Evolutionary conservation across 192 early-diverging fungal species (phyloP).

Genomic region (Funneliformis geosporum): DNA sequence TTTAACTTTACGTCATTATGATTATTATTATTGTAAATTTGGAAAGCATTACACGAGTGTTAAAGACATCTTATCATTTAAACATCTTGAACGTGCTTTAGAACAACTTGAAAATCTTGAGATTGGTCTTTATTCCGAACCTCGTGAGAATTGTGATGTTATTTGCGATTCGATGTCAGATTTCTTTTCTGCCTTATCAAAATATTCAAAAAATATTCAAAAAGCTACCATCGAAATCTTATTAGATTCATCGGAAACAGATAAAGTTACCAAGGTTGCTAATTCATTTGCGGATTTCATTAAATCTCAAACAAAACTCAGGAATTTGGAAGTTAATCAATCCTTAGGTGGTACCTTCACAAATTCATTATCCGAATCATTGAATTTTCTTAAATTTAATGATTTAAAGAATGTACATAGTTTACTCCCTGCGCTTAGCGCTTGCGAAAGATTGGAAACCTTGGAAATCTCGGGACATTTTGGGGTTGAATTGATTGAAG

Average conservation of each 20-base stretch:
- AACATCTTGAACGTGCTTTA: not conserved
- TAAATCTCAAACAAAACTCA: not conserved
- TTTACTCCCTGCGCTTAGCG: not conserved
- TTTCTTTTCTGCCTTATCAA: not conserved
- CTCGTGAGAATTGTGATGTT: too few relatives aligned
- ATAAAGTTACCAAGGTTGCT: not conserved
- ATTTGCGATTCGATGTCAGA: not conserved
- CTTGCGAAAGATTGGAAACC: not conserved
- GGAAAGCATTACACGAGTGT: not conserved
- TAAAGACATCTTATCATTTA: not conserved
- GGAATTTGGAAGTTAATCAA: not conserved
- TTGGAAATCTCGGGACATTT: not conserved
- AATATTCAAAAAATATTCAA: not conserved
- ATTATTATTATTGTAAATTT: not conserved
- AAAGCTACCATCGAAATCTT: not conserved
- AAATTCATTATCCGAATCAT: not conserved
- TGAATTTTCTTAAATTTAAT: not conserved
- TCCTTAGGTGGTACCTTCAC: not conserved
- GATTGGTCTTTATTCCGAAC: not conserved
- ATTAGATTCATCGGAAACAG: not conserved
- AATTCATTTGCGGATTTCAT: not conserved
- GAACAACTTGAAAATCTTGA: not conserved
- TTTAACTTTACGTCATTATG: not conserved
- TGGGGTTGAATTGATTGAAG: not conserved
- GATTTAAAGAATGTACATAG: not conserved